These are phyloP conservation scores for Cercospora berteroae DNA, from an alignment of 2,329 filamentous ascomycete genomes.

Conservation along the genomic window DNA sequence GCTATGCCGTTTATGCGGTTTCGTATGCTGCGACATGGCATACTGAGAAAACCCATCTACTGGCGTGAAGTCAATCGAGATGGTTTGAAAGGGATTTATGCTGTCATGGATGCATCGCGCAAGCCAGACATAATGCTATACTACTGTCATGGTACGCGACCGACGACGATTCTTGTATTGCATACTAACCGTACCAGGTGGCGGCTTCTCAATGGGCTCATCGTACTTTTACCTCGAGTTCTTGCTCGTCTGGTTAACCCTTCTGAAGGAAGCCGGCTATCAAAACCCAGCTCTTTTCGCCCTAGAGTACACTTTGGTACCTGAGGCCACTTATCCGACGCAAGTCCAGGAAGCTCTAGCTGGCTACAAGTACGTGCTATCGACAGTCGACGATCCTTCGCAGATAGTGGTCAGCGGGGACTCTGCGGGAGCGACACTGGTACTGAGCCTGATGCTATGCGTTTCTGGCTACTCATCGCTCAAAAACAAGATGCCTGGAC, in stretches of 20 bases:
- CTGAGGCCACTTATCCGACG: conserved; percentile 68
- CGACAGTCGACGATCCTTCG: conserved; percentile 56
- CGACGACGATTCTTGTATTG: not conserved
- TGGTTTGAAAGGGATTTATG: conserved; percentile 62
- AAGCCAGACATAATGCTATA: conserved; percentile 76
- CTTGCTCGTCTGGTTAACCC: conserved; percentile 66
- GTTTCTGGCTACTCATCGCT: conserved; percentile 53
- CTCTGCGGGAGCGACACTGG: conserved; percentile 73
- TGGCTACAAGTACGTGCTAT: conserved; percentile 69
- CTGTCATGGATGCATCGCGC: conserved; percentile 58
- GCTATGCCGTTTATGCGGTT: conserved; percentile 72
- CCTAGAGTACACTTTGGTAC: conserved; percentile 77
- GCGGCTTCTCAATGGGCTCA: conserved; percentile 81
- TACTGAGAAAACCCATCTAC: conserved; percentile 59
- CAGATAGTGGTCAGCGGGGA: conserved; percentile 73
- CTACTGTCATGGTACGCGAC: conserved; percentile 69
- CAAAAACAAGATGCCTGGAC: conserved; percentile 51
- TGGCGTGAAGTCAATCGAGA: conserved; percentile 60
- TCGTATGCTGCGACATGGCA: conserved; percentile 71
- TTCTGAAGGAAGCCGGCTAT: conserved; percentile 65
- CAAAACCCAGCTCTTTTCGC: conserved; percentile 75
- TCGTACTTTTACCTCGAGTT: conserved; percentile 84
- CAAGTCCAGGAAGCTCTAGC: conserved; percentile 69
- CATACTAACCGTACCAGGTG: conserved; percentile 50
- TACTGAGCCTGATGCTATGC: conserved; percentile 69